Conservation (phyloP, 371 early-diverging fungal species). For the Mortierella sp. region DNA sequence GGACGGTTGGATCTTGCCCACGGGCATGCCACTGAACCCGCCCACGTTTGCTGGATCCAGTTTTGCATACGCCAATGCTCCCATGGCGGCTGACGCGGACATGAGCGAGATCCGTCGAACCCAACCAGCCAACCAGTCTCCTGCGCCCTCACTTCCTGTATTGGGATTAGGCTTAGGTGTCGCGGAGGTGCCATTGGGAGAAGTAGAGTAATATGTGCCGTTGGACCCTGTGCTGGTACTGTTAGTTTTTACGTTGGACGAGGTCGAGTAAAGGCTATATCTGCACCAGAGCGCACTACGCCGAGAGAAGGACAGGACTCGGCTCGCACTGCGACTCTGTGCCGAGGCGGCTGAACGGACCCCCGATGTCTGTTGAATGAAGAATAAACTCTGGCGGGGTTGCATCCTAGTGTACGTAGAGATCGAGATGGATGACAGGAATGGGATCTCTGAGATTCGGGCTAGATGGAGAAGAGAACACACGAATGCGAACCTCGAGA, state of each 20-base stretch:
- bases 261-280: constrained; percentile 17
- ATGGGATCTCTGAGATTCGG: too few relatives aligned
- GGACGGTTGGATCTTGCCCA: constrained; percentile 41
- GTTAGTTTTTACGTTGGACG: constrained; percentile 13
- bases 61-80: constrained; percentile 46
- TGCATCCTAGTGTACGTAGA: too few relatives aligned
- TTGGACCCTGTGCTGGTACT: background rate
- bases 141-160: background rate
- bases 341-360: background rate
- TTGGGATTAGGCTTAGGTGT: constrained; percentile 3
- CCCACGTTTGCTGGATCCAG: constrained; percentile 25
- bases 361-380: too few relatives aligned
- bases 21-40: constrained; percentile 35
- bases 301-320: constrained; percentile 1
- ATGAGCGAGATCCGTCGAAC: constrained; percentile 30
- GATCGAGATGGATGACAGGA: too few relatives aligned
- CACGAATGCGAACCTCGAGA: too few relatives aligned
- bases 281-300: background rate
- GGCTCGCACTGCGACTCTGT: background rate
- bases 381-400: too few relatives aligned
- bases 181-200: background rate
- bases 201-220: background rate
- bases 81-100: constrained; percentile 44
- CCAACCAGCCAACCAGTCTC: constrained; percentile 9
- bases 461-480: too few relatives aligned